Base-by-base conservation (phyloP, 1,284 basidiomycete genomes). In the Taiwanofungus camphoratus region DNA sequence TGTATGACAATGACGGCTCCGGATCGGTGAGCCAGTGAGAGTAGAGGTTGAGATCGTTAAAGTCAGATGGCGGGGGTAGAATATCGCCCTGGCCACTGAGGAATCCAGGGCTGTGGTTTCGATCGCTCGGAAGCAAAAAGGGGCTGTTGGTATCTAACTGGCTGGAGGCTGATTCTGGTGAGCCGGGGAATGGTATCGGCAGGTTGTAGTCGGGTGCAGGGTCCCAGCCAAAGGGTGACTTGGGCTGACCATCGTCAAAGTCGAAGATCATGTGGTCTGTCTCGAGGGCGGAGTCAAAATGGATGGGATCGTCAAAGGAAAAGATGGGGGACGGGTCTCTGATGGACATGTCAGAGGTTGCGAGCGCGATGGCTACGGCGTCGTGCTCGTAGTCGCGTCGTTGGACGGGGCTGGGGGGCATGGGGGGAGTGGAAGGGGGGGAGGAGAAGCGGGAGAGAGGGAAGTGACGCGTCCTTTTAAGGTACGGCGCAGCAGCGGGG, bases 191-290 rank as follows among this genome's bases (percentile, higher is more conserved):
- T 22, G 55, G 51, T 34, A 52, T 48, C 35, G 53, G 45, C 39
- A 60, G 56, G 41, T 47, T 48, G 45, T 55, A 53, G 39, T 55
- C 51, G 46, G 53, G 41, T 22, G 46, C 37, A 2, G 56, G 36
- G 27, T 63, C 76, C 77, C 77, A 80, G 15, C 67, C 58, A 52
- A 63, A 60, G 45, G 62, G 48, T 16, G 55, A 48, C 51, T 60
- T 60, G 39, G 61, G 35, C 35, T 65, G 56, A 42, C 63, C 54
- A 48, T 79, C 77, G 56, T 87, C 82, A 59, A 85, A 68, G 52
- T 85, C 80, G 62, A 82, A 81, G 61, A 85, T 73, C 68, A 83
- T 70, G 51, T 75, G 73, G 61, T 79, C 65, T 15, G 57, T 48
- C 49, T 65, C 62, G 41, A 51, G 31, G 26, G 53, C 45, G 42